These are phyloP conservation scores for Hygrophoropsis aurantiaca DNA, from an alignment of 768 basidiomycete species.

Conservation along the genomic window DNA sequence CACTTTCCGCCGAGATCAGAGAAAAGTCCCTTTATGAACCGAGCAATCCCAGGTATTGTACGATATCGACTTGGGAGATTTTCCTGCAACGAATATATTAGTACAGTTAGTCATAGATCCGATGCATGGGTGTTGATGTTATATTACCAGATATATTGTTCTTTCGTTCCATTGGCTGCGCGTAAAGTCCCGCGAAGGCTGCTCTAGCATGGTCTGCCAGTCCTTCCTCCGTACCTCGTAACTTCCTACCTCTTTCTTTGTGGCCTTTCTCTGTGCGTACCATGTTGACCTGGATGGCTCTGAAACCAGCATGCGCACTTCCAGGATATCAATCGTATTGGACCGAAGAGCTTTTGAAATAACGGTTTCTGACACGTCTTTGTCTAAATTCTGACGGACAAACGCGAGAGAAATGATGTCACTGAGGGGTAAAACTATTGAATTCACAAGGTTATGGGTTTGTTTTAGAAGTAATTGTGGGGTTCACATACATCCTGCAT, in stretches of 20 bases:
- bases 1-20: background rate
- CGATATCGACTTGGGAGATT: slow-evolving; percentile 60
- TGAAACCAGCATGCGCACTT: slow-evolving; percentile 61
- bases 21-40: slow-evolving; percentile 43
- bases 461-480: slow-evolving; percentile 1
- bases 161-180: slow-evolving; percentile 59
- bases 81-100: slow-evolving; percentile 47
- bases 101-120: slow-evolving; percentile 1
- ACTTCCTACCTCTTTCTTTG: slow-evolving; percentile 40
- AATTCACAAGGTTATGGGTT: slow-evolving; percentile 10
- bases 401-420: slow-evolving; percentile 45
- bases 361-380: slow-evolving; percentile 38
- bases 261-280: slow-evolving; percentile 30
- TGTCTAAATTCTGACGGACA: slow-evolving; percentile 18
- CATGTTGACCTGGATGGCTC: slow-evolving; percentile 40
- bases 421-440: slow-evolving; percentile 59
- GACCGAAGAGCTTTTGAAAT: slow-evolving; percentile 63
- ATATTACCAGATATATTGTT: slow-evolving; percentile 68
- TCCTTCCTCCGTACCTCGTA: slow-evolving; percentile 66
- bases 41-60: slow-evolving; percentile 46
- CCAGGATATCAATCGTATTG: slow-evolving; percentile 44
- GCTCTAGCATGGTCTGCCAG: slow-evolving; percentile 30
- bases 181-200: slow-evolving; percentile 24
- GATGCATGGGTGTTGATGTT: background rate
- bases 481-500: slow-evolving; percentile 50